phyloP scores from a whole-genome alignment of 148 eudicot genomes.

The Gaultheria prostrata region DNA sequence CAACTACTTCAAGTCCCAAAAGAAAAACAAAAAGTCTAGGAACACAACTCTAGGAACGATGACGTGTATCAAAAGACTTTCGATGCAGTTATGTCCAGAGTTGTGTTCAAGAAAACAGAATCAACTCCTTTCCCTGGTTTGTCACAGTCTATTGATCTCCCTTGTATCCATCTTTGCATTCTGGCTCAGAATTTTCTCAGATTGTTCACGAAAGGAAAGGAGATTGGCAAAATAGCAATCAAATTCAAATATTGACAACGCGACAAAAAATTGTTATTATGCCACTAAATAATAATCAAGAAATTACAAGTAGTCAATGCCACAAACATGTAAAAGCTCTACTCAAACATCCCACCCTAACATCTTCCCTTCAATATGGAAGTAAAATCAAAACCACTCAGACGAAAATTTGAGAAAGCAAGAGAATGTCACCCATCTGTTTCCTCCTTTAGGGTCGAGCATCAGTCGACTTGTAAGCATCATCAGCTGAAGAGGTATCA shows the following conservation, averaged over 20 bases:
- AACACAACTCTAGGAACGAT: too few species aligned
- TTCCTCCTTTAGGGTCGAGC: neutral
- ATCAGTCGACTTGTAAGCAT: conserved; percentile 44
- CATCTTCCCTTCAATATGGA: too few species aligned
- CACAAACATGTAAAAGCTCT: neutral
- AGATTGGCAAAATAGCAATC: neutral
- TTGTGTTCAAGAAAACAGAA: neutral
- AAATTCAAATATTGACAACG: neutral
- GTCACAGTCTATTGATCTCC: neutral
- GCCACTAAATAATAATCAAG: neutral
- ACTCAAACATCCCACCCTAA: neutral
- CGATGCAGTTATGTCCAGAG: too few species aligned
- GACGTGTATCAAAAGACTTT: too few species aligned
- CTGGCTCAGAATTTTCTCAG: neutral
- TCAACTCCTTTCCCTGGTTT: neutral
- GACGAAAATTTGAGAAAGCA: neutral
- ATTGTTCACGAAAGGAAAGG: neutral
- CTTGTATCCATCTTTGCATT: neutral
- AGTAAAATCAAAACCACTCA: neutral
- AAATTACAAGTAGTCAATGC: neutral
- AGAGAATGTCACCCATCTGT: conserved; percentile 7
- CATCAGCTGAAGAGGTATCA: conserved; percentile 91
- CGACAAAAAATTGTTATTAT: neutral
- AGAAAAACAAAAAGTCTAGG: too few species aligned
- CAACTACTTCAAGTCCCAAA: too few species aligned